Conservation (phyloP, 2,329 filamentous ascomycete species). For the Pseudogymnoascus sp. region DNA sequence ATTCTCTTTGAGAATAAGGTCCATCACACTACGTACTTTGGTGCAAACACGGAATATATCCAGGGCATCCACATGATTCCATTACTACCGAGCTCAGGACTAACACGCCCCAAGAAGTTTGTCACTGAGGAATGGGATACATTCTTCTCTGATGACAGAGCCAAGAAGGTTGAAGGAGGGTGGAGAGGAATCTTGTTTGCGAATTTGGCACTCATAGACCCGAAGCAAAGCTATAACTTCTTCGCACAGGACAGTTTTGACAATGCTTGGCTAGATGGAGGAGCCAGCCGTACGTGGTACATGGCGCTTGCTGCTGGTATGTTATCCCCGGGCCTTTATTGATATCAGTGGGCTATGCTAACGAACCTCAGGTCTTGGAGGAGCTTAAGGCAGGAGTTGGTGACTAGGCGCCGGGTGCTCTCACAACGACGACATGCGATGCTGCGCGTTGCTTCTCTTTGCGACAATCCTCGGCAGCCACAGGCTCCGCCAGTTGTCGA, state of each 20-base stretch:
- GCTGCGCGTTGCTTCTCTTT: neutral
- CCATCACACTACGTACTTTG: constrained; percentile 89
- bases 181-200: constrained; percentile 83
- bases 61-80: constrained; percentile 39
- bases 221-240: constrained; percentile 63
- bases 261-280: constrained; percentile 66
- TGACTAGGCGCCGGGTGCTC: neutral
- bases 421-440: neutral
- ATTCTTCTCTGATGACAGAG: constrained; percentile 64
- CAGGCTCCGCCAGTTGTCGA: neutral
- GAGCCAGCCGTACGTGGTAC: constrained; percentile 80
- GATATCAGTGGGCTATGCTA: neutral
- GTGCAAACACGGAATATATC: constrained; percentile 62
- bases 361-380: constrained; percentile 1
- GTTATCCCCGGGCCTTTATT: neutral
- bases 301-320: constrained; percentile 67
- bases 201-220: constrained; percentile 72
- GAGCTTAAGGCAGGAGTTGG: neutral
- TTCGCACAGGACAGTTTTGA: constrained; percentile 64
- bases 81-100: constrained; percentile 44
- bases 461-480: neutral
- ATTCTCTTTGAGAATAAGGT: constrained; percentile 91
- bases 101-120: constrained; percentile 61
- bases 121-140: constrained; percentile 76
- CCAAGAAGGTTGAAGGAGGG: constrained; percentile 59